phyloP scores from a whole-genome alignment of 148 eudicot species.

The Rhododendron henanense region DNA sequence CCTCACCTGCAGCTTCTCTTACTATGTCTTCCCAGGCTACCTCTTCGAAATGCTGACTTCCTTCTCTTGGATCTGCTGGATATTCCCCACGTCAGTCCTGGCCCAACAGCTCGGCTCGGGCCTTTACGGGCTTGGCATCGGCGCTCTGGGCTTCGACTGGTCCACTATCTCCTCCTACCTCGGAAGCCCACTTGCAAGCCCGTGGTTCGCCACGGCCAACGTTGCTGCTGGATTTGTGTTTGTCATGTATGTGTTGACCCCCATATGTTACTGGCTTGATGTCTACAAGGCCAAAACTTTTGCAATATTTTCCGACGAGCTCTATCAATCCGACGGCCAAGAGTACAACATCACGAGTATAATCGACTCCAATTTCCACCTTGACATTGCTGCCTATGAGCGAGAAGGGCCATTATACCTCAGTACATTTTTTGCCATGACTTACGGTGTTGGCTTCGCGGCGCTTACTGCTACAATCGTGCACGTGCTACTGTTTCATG shows the following conservation, averaged over 20 bases:
- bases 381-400: slow-evolving; percentile 65
- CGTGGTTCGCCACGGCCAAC: slow-evolving; percentile 98
- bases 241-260: slow-evolving; percentile 80
- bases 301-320: slow-evolving; percentile 63
- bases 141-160: slow-evolving; percentile 87
- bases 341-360: slow-evolving; percentile 73
- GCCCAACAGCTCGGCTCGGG: slow-evolving; percentile 98
- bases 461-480: slow-evolving; percentile 74
- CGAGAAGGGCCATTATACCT: slow-evolving; percentile 73
- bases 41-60: slow-evolving; percentile 91
- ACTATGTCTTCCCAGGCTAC: slow-evolving; percentile 88
- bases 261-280: slow-evolving; percentile 71
- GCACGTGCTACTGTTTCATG: slow-evolving; percentile 85
- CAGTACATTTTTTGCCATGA: slow-evolving; percentile 88
- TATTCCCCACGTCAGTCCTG: slow-evolving; percentile 64
- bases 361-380: slow-evolving; percentile 70
- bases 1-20: slow-evolving; percentile 87
- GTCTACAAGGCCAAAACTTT: slow-evolving; percentile 79
- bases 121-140: slow-evolving; percentile 73
- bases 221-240: slow-evolving; percentile 76
- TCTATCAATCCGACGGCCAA: slow-evolving; percentile 59
- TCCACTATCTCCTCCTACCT: slow-evolving; percentile 89
- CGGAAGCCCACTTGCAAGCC: slow-evolving; percentile 97
- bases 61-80: slow-evolving; percentile 94
- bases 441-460: slow-evolving; percentile 96